Conservation (phyloP, 139 green algal genomes). For the Marvania coccoides region DNA sequence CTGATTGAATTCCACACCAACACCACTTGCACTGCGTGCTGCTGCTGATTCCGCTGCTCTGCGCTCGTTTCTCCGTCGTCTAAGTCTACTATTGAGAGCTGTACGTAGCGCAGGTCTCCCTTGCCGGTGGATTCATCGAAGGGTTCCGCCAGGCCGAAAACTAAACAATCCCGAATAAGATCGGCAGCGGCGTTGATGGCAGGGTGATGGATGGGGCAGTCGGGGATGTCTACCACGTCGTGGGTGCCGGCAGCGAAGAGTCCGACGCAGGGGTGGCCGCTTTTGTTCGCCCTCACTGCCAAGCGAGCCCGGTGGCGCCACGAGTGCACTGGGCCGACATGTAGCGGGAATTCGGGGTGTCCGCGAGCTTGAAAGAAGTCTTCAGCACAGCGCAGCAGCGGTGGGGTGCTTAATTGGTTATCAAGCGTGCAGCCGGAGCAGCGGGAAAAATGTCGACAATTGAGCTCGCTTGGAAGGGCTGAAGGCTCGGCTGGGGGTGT, state of each 20-base stretch:
- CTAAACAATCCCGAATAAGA: slow-evolving; percentile 25
- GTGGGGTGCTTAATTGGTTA: slow-evolving; percentile 16
- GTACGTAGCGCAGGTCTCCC: slow-evolving; percentile 55
- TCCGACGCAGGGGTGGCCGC: slow-evolving; percentile 12
- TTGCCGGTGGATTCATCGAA: slow-evolving; percentile 32
- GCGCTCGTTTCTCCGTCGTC: slow-evolving; percentile 4
- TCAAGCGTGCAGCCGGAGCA: slow-evolving; percentile 49
- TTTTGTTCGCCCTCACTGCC: slow-evolving; percentile 27
- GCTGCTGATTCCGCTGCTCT: background rate
- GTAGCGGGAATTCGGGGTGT: background rate
- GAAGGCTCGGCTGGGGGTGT: too few species aligned
- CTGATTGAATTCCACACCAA: slow-evolving; percentile 36
- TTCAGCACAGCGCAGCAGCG: slow-evolving; percentile 14
- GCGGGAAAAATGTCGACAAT: slow-evolving; percentile 39
- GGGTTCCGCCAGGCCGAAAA: slow-evolving; percentile 4
- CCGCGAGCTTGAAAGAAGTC: slow-evolving; percentile 24
- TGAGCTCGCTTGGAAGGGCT: too few species aligned
- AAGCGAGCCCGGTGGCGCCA: slow-evolving; percentile 53
- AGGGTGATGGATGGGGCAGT: slow-evolving; percentile 45
- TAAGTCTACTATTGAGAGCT: slow-evolving; percentile 51
- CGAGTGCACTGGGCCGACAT: slow-evolving; percentile 4
- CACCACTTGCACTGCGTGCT: slow-evolving; percentile 29
- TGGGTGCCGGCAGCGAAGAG: slow-evolving; percentile 46
- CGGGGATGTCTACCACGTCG: slow-evolving; percentile 28
- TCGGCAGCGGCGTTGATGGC: slow-evolving; percentile 45